Percentiles rank a stretch among this genome's conserved stretches.
Evolutionary conservation across 768 basidiomycete genomes (phyloP).

Genomic region (Suillus subaureus): DNA sequence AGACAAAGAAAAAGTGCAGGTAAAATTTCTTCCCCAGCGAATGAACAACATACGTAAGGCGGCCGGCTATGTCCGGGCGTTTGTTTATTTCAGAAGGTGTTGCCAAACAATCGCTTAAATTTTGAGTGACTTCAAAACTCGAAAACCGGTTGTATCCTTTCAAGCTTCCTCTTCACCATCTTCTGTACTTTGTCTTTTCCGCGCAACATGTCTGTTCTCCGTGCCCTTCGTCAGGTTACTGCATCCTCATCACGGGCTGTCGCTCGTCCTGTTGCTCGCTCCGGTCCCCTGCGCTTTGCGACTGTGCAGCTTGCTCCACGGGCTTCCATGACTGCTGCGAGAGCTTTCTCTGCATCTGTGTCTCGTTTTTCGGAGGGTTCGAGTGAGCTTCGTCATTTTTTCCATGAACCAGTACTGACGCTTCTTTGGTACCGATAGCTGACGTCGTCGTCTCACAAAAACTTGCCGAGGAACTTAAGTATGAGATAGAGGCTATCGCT

Average conservation of each 20-base stretch:
- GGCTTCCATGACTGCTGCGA: conserved; percentile 26
- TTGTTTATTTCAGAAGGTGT: conserved; percentile 35
- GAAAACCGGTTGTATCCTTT: not conserved
- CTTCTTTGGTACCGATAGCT: conserved; percentile 41
- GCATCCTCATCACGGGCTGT: conserved; percentile 44
- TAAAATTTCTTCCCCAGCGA: not conserved
- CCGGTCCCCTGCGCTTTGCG: conserved; percentile 23
- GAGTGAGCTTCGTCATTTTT: conserved; percentile 33
- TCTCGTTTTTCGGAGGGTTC: conserved; percentile 44
- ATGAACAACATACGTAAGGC: conserved; percentile 10
- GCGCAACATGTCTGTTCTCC: conserved; percentile 59
- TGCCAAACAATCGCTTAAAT: conserved; percentile 36
- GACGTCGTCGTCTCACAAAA: conserved; percentile 77
- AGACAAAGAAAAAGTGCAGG: not conserved
- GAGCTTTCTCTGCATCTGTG: conserved; percentile 44
- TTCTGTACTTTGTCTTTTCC: conserved; percentile 10
- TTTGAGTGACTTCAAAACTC: conserved; percentile 17
- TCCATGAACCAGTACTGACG: not conserved
- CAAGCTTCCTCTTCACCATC: not conserved
- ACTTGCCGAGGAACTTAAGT: conserved; percentile 80
- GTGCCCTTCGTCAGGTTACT: conserved; percentile 59
- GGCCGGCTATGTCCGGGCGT: conserved; percentile 1
- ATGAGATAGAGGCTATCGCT: conserved; percentile 65
- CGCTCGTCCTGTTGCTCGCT: conserved; percentile 26
- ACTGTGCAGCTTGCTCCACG: conserved; percentile 16